phyloP scores from a whole-genome alignment of 345 rosid species.

The Cardamine chenopodiifolia region DNA sequence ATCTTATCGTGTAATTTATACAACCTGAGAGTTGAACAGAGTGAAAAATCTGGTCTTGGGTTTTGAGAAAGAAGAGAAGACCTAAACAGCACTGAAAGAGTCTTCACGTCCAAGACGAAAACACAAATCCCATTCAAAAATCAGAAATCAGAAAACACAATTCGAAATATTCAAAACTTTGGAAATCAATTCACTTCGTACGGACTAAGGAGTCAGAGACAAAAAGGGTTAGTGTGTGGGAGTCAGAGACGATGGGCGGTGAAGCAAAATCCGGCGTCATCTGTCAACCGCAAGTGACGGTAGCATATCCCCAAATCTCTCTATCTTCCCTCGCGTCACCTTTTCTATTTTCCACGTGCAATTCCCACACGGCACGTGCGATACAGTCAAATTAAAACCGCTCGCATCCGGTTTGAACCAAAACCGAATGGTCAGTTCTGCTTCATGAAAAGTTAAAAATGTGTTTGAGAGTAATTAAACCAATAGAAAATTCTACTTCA shows the following conservation, averaged over 20 bases:
- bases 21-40: neutral
- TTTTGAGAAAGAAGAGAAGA: constrained; percentile 11
- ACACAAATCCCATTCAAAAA: constrained; percentile 5
- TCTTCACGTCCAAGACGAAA: constrained; percentile 18
- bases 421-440: constrained; percentile 24
- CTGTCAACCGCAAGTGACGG: constrained; percentile 39
- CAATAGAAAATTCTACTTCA: too few relatives aligned
- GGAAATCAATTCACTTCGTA: neutral
- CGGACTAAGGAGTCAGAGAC: neutral
- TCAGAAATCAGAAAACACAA: neutral
- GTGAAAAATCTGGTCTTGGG: constrained; percentile 2
- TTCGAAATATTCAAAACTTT: constrained; percentile 4
- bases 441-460: neutral
- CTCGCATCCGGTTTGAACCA: constrained; percentile 18
- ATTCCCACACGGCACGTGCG: constrained; percentile 28
- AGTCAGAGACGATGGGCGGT: constrained; percentile 26
- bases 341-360: constrained; percentile 29
- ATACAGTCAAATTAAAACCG: constrained; percentile 6
- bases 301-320: constrained; percentile 16
- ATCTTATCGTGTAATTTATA: constrained; percentile 8
- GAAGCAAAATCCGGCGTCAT: constrained; percentile 37
- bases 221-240: neutral
- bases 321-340: neutral
- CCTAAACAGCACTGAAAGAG: constrained; percentile 19
- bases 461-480: neutral